Evolutionary conservation across 306 rosid species (phyloP).

Genomic region (Luffa aegyptiaca): DNA sequence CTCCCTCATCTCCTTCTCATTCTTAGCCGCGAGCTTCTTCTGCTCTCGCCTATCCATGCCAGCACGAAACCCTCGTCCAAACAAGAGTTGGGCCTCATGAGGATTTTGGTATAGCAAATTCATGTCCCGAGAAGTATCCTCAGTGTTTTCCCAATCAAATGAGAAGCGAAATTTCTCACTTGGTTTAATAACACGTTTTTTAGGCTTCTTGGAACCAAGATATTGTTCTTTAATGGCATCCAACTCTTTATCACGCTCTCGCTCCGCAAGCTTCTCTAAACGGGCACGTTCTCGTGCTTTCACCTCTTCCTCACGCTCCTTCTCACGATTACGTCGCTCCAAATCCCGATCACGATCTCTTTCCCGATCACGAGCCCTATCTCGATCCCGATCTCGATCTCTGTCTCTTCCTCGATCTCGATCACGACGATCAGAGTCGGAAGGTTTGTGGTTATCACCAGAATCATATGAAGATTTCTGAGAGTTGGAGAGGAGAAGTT

Average conservation of each 20-base stretch:
- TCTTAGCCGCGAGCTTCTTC: constrained; percentile 86
- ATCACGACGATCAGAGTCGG: constrained; percentile 48
- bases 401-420: constrained; percentile 33
- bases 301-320: constrained; percentile 62
- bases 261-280: constrained; percentile 50
- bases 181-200: constrained; percentile 81
- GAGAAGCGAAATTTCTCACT: constrained; percentile 91
- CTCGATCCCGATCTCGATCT: constrained; percentile 24
- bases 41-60: constrained; percentile 91
- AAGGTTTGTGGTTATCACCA: constrained; percentile 25
- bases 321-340: constrained; percentile 49
- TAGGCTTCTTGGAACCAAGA: constrained; percentile 75
- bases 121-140: constrained; percentile 87
- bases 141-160: constrained; percentile 90
- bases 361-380: constrained; percentile 26
- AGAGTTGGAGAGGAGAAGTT: constrained; percentile 24
- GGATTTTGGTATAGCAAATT: constrained; percentile 72
- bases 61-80: constrained; percentile 77
- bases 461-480: constrained; percentile 24
- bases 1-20: constrained; percentile 76
- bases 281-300: constrained; percentile 55
- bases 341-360: constrained; percentile 37
- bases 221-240: constrained; percentile 79
- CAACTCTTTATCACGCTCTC: constrained; percentile 73
- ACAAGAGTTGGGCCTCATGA: constrained; percentile 80